These are phyloP conservation scores for Cladochytrium replicatum DNA, from an alignment of 192 early-diverging fungal species.

Conservation along the genomic window DNA sequence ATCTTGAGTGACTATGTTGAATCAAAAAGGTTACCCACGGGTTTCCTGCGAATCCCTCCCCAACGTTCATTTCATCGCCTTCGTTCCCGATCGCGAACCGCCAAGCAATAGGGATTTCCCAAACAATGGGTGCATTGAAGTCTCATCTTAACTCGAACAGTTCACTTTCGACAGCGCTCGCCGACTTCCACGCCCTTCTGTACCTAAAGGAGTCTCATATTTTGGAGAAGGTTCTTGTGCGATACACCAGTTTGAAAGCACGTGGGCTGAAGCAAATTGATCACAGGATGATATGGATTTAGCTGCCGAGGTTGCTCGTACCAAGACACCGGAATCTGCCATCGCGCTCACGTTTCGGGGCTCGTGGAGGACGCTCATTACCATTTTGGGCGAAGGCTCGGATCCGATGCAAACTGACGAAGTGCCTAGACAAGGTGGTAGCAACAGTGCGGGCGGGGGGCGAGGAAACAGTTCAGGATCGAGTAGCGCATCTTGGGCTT, in stretches of 20 bases:
- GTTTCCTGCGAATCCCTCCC: slow-evolving; percentile 69
- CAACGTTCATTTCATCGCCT: slow-evolving; percentile 60
- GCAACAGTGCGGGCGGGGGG: slow-evolving; percentile 13
- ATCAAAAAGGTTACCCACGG: slow-evolving; percentile 74
- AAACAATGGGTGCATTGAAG: slow-evolving; percentile 52
- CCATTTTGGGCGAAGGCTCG: slow-evolving; percentile 37
- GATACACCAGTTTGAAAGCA: neutral
- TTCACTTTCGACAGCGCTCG: slow-evolving; percentile 45
- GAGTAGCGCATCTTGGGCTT: slow-evolving; percentile 55
- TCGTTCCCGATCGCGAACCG: slow-evolving; percentile 77
- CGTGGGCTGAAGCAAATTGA: no score
- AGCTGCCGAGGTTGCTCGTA: slow-evolving; percentile 8
- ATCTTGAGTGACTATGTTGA: no score
- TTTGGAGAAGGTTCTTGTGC: slow-evolving; percentile 35
- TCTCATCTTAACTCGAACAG: no score
- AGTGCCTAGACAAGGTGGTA: neutral
- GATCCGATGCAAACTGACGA: slow-evolving; percentile 1
- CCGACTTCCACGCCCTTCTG: slow-evolving; percentile 81
- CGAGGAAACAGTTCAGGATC: slow-evolving; percentile 21
- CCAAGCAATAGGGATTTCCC: slow-evolving; percentile 36
- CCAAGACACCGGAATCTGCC: slow-evolving; percentile 12
- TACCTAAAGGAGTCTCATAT: slow-evolving; percentile 57
- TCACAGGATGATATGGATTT: slow-evolving; percentile 22
- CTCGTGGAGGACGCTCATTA: slow-evolving; percentile 65
- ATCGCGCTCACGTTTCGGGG: slow-evolving; percentile 43